phyloP scores from a whole-genome alignment of 768 basidiomycete species.

The Phylloporus arenicola region DNA sequence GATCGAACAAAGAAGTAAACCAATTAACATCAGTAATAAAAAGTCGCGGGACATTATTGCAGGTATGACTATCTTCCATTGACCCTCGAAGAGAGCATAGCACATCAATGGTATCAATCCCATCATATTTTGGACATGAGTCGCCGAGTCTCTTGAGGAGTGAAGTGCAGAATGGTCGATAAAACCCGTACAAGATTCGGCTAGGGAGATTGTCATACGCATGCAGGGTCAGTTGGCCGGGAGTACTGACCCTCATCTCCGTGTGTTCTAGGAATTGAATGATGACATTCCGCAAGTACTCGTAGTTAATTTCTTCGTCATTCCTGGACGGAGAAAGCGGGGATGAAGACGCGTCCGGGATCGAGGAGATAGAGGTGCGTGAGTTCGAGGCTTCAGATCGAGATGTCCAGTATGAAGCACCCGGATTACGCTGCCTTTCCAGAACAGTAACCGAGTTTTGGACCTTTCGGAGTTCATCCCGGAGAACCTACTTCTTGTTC shows the following conservation, averaged over 20 bases:
- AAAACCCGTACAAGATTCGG: conserved; percentile 88
- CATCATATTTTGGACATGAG: conserved; percentile 78
- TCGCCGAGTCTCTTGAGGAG: conserved; percentile 88
- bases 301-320: conserved; percentile 92
- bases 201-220: conserved; percentile 33
- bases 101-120: conserved; percentile 1
- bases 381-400: conserved; percentile 33
- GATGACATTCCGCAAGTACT: conserved; percentile 94
- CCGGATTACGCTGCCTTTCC: conserved; percentile 88
- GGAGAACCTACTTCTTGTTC: conserved; percentile 56
- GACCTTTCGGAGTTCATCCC: conserved; percentile 93
- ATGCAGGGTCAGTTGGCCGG: background rate
- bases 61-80: background rate
- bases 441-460: conserved; percentile 88
- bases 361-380: conserved; percentile 38
- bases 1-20: background rate
- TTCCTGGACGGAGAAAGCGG: conserved; percentile 35
- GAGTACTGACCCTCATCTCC: conserved; percentile 83
- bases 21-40: background rate
- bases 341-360: conserved; percentile 37
- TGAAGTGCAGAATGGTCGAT: conserved; percentile 89
- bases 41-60: background rate
- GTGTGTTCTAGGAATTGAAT: conserved; percentile 97
- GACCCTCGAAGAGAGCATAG: background rate
- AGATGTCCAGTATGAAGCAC: conserved; percentile 87